Percentiles rank a stretch among this genome's conserved stretches.
phyloP scores from a whole-genome alignment of 2,329 filamentous ascomycete species.

The Aureobasidium sp. region DNA sequence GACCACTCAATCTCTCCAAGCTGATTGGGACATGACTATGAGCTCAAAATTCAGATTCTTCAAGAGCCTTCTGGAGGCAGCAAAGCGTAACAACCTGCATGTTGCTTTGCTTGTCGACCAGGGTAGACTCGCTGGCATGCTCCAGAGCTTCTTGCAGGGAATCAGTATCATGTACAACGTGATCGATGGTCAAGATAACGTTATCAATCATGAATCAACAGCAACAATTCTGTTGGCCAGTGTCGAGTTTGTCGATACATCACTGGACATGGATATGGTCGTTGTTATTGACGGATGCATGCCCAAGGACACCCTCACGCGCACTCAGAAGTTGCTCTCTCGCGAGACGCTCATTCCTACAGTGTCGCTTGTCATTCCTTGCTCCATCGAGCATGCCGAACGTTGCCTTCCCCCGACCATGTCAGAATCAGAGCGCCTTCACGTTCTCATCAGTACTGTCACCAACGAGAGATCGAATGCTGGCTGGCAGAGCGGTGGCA shows the following conservation, averaged over 20 bases:
- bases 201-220: background rate
- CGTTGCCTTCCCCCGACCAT: constrained; percentile 29
- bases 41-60: constrained; percentile 34
- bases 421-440: constrained; percentile 24
- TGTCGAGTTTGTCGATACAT: constrained; percentile 21
- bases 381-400: constrained; percentile 39
- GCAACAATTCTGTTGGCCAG: constrained; percentile 32
- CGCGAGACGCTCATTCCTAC: background rate
- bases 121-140: constrained; percentile 25
- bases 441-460: constrained; percentile 33
- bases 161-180: constrained; percentile 18
- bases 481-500: constrained; percentile 23
- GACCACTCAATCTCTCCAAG: constrained; percentile 23
- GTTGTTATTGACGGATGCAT: constrained; percentile 35
- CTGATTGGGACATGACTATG: constrained; percentile 29
- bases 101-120: constrained; percentile 27
- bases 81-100: constrained; percentile 22
- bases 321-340: constrained; percentile 5
- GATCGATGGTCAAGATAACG: constrained; percentile 17
- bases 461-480: constrained; percentile 29
- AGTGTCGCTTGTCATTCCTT: constrained; percentile 35
- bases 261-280: constrained; percentile 30
- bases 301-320: constrained; percentile 8
- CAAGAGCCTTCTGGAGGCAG: constrained; percentile 24
- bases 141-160: constrained; percentile 28